Conservation (phyloP, 2,329 filamentous ascomycete species). For the Cordyceps javanica region DNA sequence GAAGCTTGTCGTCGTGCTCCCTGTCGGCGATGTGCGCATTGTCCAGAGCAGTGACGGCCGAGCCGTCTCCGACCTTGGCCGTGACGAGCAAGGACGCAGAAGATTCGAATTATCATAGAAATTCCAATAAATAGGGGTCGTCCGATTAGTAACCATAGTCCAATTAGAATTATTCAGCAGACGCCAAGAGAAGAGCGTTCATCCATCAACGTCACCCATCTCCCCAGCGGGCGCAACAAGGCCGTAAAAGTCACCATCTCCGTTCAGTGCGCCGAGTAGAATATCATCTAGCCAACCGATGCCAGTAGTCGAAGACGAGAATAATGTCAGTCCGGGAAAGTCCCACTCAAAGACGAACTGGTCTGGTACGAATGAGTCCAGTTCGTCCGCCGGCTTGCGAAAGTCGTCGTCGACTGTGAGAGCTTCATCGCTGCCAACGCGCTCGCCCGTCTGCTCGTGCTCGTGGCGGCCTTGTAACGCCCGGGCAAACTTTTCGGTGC, state of each 20-base stretch:
- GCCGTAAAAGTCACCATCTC: conserved; percentile 19
- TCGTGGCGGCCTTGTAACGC: background rate
- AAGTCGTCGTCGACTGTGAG: background rate
- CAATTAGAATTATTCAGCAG: background rate
- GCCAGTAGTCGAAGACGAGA: conserved; percentile 21
- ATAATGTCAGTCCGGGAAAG: conserved; percentile 46
- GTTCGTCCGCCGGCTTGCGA: conserved; percentile 29
- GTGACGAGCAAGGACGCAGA: conserved; percentile 19
- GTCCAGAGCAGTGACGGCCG: conserved; percentile 14
- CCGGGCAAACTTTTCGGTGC: conserved; percentile 20
- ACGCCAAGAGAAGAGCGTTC: background rate
- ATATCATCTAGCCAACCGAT: conserved; percentile 23
- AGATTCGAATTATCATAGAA: conserved; percentile 15
- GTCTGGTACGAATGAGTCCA: conserved; percentile 47
- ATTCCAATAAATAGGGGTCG: background rate
- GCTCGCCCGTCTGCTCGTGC: background rate
- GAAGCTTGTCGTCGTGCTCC: conserved; percentile 25
- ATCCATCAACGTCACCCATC: background rate
- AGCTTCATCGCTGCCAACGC: background rate
- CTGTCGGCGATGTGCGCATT: conserved; percentile 23
- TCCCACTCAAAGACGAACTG: conserved; percentile 54
- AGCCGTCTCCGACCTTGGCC: conserved; percentile 13
- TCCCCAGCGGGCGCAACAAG: background rate
- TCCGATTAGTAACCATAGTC: background rate
- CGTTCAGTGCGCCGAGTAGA: conserved; percentile 18